These are phyloP conservation scores for Candolleomyces aberdarensis DNA, from an alignment of 768 basidiomycete species.

Conservation along the genomic window DNA sequence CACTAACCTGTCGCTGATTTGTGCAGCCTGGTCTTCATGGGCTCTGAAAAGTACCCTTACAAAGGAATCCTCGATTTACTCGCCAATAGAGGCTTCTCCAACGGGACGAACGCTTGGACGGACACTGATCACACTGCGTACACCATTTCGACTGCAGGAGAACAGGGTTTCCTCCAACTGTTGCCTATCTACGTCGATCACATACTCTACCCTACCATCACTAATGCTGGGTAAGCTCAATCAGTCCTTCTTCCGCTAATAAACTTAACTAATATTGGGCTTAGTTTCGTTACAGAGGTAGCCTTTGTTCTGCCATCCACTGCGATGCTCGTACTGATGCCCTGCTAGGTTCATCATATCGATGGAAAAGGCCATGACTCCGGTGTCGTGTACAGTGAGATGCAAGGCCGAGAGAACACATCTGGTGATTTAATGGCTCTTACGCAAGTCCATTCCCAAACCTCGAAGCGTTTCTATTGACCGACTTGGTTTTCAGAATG, in stretches of 20 bases:
- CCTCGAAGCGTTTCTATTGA: not conserved
- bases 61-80: constrained; percentile 95
- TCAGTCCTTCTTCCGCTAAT: not conserved
- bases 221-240: constrained; percentile 69
- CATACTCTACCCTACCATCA: constrained; percentile 93
- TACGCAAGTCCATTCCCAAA: constrained; percentile 44
- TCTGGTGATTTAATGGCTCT: constrained; percentile 88
- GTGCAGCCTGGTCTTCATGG: constrained; percentile 84
- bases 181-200: constrained; percentile 93
- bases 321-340: constrained; percentile 5
- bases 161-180: constrained; percentile 84
- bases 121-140: constrained; percentile 94
- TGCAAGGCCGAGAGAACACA: constrained; percentile 96
- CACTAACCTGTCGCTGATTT: constrained; percentile 4
- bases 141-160: constrained; percentile 93
- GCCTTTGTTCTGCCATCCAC: constrained; percentile 13
- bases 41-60: constrained; percentile 92
- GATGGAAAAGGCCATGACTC: constrained; percentile 87
- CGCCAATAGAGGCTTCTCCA: constrained; percentile 90
- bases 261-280: constrained; percentile 9
- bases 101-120: constrained; percentile 96
- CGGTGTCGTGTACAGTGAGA: constrained; percentile 95
- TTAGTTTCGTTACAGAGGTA: constrained; percentile 61
- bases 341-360: constrained; percentile 83
- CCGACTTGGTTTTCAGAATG: constrained; percentile 39